Base-by-base conservation (phyloP, 805 yeast species). In the Wickerhamiella musiphila region DNA sequence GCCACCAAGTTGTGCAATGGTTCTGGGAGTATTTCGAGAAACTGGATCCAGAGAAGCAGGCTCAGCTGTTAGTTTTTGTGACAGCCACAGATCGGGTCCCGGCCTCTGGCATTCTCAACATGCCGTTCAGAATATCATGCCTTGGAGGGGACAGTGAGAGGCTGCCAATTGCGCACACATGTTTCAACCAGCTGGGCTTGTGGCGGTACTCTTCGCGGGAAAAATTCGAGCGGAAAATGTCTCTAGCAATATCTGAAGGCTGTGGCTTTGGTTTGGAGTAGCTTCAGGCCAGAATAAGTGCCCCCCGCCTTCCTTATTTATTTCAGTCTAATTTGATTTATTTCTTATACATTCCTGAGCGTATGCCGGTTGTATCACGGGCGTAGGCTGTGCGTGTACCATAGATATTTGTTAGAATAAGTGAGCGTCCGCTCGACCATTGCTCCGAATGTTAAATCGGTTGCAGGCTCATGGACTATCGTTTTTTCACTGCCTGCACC, bases 61-160 rank as follows among this genome's bases (percentile, higher is more conserved):
- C 71, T 40, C 67, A 66, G 42, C 57, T 86, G 27, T 54, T 86
- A 23, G 59, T 65, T 13, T 86, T 86, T 51, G 72, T 84, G 2
- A 84, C 94, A 0, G 95, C 96, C 0, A 75, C 93, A 1, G 94
- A 82, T 46, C 59, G 94, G 28, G 63, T 90, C 6, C 96, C 98
- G 1, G 93, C 94, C 0, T 79, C 94, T 0, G 98, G 98, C 0
- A 63, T 82, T 18, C 73, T 78, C 19, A 74, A 77, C 32, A 56
- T 86, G 57, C 61, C 63, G 27, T 74, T 90, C 46, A 73, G 73
- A 38, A 67, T 86, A n/a, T 67, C 75, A 11, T 65, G 66, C 34
- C 34, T 68, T 10, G 66, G 65, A 1, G 51, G 44, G 2, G 66
- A 62, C 39, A 50, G 57, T 23, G 60, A 65, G 2, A 58, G 75